phyloP scores from a whole-genome alignment of 208 protist species.

The Acanthamoeba divionensis region DNA sequence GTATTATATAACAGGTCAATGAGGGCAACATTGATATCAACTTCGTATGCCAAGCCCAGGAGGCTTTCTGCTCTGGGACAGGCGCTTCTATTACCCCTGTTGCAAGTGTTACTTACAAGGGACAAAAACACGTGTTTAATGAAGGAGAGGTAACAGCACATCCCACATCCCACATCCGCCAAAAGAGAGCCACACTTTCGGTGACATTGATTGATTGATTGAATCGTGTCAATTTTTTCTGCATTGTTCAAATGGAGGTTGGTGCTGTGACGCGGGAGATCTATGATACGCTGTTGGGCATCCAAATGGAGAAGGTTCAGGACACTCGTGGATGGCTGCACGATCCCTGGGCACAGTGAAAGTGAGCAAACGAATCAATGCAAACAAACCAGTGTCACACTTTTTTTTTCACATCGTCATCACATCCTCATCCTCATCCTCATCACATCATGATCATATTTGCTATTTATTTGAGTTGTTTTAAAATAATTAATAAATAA shows the following conservation, averaged over 20 bases:
- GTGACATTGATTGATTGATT: too few relatives aligned
- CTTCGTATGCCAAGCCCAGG: conserved; percentile 14
- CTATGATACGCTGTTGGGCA: conserved; percentile 45
- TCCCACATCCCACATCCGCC: too few relatives aligned
- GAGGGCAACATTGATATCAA: not conserved
- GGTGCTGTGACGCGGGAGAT: conserved; percentile 33
- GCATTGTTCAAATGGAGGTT: too few relatives aligned
- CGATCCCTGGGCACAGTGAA: conserved; percentile 25
- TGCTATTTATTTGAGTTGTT: too few relatives aligned
- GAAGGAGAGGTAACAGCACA: conserved; percentile 7
- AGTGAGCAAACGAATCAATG: not conserved
- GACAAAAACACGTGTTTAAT: conserved; percentile 19
- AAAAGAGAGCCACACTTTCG: too few relatives aligned
- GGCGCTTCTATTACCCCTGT: conserved; percentile 49
- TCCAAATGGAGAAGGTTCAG: conserved; percentile 8
- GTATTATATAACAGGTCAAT: conserved; percentile 1
- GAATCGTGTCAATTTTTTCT: too few relatives aligned
- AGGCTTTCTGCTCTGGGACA: conserved; percentile 46
- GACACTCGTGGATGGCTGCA: conserved; percentile 43
- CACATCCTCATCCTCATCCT: not conserved
- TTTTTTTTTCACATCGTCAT: not conserved
- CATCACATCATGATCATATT: too few relatives aligned
- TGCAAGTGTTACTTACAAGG: conserved; percentile 27
- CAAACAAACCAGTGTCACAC: too few relatives aligned
- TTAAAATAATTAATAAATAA: too few relatives aligned